Evolutionary conservation across 1,284 basidiomycete genomes (phyloP), one percentile per base, ranked within the genome.

Genomic region (Cutaneotrichosporon sp.): DNA sequence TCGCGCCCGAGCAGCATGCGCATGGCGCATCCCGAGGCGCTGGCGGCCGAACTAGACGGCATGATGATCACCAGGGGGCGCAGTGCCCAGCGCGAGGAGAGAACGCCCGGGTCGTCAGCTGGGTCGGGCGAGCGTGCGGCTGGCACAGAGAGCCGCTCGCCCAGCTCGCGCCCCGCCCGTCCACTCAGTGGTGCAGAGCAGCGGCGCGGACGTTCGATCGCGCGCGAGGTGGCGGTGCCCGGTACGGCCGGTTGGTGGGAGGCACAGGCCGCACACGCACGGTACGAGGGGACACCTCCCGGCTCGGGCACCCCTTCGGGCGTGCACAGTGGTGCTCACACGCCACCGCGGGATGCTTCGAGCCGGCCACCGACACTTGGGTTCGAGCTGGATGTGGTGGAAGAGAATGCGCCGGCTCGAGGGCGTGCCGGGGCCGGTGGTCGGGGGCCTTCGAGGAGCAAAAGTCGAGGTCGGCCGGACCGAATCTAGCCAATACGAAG

Each of bases 361-460:
- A 52, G 58, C 36, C 58, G 58, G 34, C 59, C 59, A 11, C 66
- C 66, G 6, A 63, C 63, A 8, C 53, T 68, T 3, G 66, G 66
- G 9, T 58, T 63, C 18, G 66, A 68, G 52, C 58, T 68, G 11
- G 61, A 63, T 21, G 64, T 50, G 7, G 61, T 68, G 13, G 61
- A 65, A 30, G 64, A 65, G 61, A 64, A 68, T 47, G 58, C 47
- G 31, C 47, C 47, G 8, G 47, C 46, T n/a, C 58, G 47, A 4
- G 58, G 26, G 26, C 26, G 47, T 5, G 16, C 34, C 11, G n/a
- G 34, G 34, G n/a, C 53, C 7, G 32, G 53, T 6, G 34, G n/a
- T 2, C 26, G 18, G 5, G 53, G 32, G 6, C 21, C 16, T 4
- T 42, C 55, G 13, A n/a, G 55, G 21, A 56, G 55, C 38, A 40